These are phyloP conservation scores for Pleurotus pulmonarius DNA, from an alignment of 768 basidiomycete species.

Conservation along the genomic window DNA sequence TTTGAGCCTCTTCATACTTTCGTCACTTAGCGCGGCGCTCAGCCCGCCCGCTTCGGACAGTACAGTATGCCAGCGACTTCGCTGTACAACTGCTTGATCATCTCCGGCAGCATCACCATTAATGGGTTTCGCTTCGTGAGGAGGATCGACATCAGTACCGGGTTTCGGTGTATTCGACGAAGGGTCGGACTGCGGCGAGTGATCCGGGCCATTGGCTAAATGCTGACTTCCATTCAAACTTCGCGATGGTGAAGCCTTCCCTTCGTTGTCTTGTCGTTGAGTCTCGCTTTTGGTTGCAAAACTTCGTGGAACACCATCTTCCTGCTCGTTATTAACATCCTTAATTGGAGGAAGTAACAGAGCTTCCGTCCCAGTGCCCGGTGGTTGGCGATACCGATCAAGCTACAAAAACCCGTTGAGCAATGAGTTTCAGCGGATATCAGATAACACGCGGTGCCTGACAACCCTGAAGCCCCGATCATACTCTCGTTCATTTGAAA, in stretches of 20 bases:
- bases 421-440: not conserved
- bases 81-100: constrained; percentile 52
- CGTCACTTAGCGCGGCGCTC: constrained; percentile 85
- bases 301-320: too few species aligned
- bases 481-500: too few species aligned
- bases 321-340: too few species aligned
- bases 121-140: constrained; percentile 10
- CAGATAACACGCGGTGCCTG: constrained; percentile 8
- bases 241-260: too few species aligned
- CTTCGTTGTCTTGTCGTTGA: too few species aligned
- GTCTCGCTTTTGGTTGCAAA: too few species aligned
- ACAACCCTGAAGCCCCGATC: not conserved
- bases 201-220: too few species aligned
- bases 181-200: too few species aligned
- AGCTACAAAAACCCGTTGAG: constrained; percentile 26
- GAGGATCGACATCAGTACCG: constrained; percentile 1
- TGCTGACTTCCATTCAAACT: too few species aligned
- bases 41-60: constrained; percentile 85
- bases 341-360: too few species aligned
- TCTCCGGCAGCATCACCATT: constrained; percentile 20
- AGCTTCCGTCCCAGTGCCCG: not conserved
- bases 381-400: constrained; percentile 43
- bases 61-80: constrained; percentile 85
- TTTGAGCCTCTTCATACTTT: constrained; percentile 81
- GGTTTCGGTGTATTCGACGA: too few species aligned